phyloP scores from a whole-genome alignment of 169 alveolate species.

The Besnoitia besnoiti region DNA sequence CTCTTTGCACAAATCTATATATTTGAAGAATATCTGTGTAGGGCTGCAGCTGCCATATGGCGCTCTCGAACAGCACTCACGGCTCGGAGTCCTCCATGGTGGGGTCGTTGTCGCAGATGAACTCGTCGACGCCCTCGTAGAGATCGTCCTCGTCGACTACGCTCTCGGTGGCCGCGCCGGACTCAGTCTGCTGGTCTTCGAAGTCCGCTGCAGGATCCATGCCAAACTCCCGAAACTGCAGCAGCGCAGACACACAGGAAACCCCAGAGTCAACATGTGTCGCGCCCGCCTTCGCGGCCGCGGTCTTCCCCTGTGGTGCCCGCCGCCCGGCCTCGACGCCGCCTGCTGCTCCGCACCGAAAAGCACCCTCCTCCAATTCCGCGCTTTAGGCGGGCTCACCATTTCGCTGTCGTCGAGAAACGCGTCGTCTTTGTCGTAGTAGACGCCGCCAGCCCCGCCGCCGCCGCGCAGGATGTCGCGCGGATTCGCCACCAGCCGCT shows the following conservation, averaged over 20 bases:
- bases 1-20: background rate
- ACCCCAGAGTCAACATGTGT: background rate
- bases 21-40: background rate
- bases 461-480: slow-evolving; percentile 52
- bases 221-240: slow-evolving; percentile 8
- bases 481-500: slow-evolving; percentile 42
- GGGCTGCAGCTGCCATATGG: background rate
- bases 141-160: background rate
- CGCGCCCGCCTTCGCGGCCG: background rate
- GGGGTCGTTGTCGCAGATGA: background rate
- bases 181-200: background rate
- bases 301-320: background rate
- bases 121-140: background rate
- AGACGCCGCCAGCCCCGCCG: slow-evolving; percentile 50
- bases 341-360: no score
- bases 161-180: background rate
- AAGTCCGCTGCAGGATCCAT: background rate
- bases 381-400: background rate
- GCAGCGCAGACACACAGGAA: no score
- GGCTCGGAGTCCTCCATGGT: background rate
- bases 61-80: no score
- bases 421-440: slow-evolving; percentile 51
- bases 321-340: background rate
- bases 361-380: background rate
- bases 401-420: slow-evolving; percentile 44